A percentile compares a stretch with the other conserved stretches of the same genome.
Evolutionary conservation across 176 grass and related monocot species (phyloP).

Genomic region (Aegilops tauschii): DNA sequence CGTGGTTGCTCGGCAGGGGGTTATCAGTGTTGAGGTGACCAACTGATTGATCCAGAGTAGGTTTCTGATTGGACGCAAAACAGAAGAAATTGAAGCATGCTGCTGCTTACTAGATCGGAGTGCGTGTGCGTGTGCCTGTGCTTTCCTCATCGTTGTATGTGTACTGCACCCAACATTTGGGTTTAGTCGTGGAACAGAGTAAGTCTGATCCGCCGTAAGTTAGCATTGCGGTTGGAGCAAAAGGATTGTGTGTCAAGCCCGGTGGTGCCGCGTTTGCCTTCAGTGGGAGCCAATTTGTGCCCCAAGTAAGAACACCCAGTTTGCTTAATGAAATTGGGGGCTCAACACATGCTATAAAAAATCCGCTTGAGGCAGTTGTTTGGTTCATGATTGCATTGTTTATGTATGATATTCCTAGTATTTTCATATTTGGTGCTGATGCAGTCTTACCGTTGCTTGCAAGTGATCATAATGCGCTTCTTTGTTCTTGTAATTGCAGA

Average conservation of each 20-base stretch:
- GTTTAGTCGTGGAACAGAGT: background rate
- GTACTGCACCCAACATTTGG: background rate
- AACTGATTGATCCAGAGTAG: background rate
- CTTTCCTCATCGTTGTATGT: background rate
- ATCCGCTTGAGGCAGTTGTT: background rate
- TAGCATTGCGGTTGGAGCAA: background rate
- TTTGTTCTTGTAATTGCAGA: slow-evolving; percentile 52
- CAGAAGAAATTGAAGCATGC: background rate
- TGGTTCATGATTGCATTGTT: background rate
- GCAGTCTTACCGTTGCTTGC: background rate
- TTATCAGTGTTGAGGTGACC: background rate
- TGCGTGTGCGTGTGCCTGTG: background rate
- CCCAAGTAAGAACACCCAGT: background rate
- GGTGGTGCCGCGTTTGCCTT: background rate
- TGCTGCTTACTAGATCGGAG: background rate
- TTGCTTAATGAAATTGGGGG: background rate
- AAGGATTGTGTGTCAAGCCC: background rate
- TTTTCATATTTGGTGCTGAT: background rate
- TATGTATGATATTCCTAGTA: background rate
- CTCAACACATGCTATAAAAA: background rate
- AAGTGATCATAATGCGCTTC: background rate
- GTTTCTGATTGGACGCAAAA: background rate
- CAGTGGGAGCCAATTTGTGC: background rate
- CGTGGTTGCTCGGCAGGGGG: background rate
- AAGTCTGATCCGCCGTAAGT: too few relatives aligned